A percentile compares a stretch with the other conserved stretches of the same genome.
Evolutionary conservation across 345 rosid genomes (phyloP).

Genomic region (Citrus sinensis): DVS_A1.0 CM039168.1:24544001-24544500

Average conservation of each 20-base stretch:
- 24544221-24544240: neutral
- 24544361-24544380: neutral
- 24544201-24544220: neutral
- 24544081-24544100: neutral
- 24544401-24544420: neutral
- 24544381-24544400: neutral
- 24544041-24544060: neutral
- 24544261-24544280: neutral
- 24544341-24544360: neutral
- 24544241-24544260: neutral
- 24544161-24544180: neutral
- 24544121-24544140: neutral
- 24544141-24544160: neutral
- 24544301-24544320: neutral
- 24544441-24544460: neutral
- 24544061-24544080: neutral
- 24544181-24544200: neutral
- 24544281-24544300: neutral
- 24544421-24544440: neutral
- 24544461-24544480: neutral
- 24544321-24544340: neutral
- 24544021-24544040: neutral
- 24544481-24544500: neutral
- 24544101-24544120: neutral
- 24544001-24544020: neutral